Percentiles rank a stretch among this genome's conserved stretches.
Conservation (phyloP, 768 basidiomycete genomes). For the Leccinum obscurum region DNA sequence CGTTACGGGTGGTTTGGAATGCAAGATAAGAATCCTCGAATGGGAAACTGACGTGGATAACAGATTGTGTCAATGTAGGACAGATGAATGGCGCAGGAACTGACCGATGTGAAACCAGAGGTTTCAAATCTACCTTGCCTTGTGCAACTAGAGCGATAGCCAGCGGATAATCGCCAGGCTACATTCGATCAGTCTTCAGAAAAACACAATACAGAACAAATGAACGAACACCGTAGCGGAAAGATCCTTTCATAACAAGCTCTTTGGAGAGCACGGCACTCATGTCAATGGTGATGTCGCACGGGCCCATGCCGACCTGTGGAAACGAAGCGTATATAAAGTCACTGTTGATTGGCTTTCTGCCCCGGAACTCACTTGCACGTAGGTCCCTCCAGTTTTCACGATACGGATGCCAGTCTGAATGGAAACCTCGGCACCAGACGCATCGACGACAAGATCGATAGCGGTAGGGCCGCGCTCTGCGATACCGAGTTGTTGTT, state of each 20-base stretch:
- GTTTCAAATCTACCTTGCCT: slow-evolving; percentile 83
- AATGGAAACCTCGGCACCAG: slow-evolving; percentile 90
- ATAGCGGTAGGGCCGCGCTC: slow-evolving; percentile 71
- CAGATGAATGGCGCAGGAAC: slow-evolving; percentile 12
- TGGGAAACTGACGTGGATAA: slow-evolving; percentile 46
- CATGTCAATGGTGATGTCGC: slow-evolving; percentile 75
- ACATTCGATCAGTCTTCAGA: slow-evolving; percentile 1
- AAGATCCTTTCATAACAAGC: slow-evolving; percentile 82
- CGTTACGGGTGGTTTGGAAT: slow-evolving; percentile 76
- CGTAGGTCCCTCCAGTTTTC: slow-evolving; percentile 72
- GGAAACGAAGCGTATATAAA: slow-evolving; percentile 7
- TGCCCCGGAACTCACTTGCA: slow-evolving; percentile 47
- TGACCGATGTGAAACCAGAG: slow-evolving; percentile 86
- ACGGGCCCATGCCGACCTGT: slow-evolving; percentile 80
- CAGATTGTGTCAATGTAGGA: neutral
- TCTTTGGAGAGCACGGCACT: slow-evolving; percentile 73
- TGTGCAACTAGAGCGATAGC: slow-evolving; percentile 82
- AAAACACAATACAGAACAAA: neutral
- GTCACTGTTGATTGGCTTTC: neutral
- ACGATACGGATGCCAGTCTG: slow-evolving; percentile 80
- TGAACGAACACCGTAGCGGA: slow-evolving; percentile 76
- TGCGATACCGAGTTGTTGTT: slow-evolving; percentile 59
- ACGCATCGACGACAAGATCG: slow-evolving; percentile 89
- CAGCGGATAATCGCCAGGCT: slow-evolving; percentile 85
- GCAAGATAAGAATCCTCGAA: slow-evolving; percentile 80